Evolutionary conservation across 2,329 filamentous ascomycete genomes (phyloP), one percentile per base, ranked within the genome.

Genomic region (Paracamarosporium sp.): DNA sequence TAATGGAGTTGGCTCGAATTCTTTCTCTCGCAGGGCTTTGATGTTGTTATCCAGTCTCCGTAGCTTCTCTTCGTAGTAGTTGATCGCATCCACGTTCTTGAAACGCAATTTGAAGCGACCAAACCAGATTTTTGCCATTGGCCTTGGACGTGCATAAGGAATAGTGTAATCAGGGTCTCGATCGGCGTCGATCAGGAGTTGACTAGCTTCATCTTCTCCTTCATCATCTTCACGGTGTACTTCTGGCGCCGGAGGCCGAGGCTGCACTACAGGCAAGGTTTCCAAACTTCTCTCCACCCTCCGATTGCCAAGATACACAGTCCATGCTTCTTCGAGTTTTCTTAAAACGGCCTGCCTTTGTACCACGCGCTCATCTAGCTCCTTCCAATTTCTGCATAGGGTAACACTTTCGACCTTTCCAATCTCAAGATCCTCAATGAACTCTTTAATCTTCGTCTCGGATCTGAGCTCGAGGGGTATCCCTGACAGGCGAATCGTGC

Each of bases 1-100:
- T 59, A 96, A 85, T 47, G 94, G 90, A 0, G 89, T 93, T 0
- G 95, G 83, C 5, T 84, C 80, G 68, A 93, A 98, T 3, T 90
- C 85, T 74, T 91, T 91, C 68, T 87, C 86, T 27, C 95, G 87
- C 11, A 92, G 86, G 7, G 78, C 78, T 7, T 79, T 76, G 50
- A 99, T 92, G 63, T 88, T 84, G 47, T 91, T 90, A 64, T 99
- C 94, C 2, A 96, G 76, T 15, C 85, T 83, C 25, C 90, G 88
- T 33, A 99, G 84, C 72, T 90, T 90, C 75, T 97, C 92, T 68
- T 96, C 90, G 70, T 93, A 97, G 74, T 97, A 95, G 74, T 98
- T 91, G 66, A 99, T 95, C 1, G 93, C 93, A 74, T 99, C 95
- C 1, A 95, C 87, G 54, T 85, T 88, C 62, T 85, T 88, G 68